Evolutionary conservation across 306 rosid genomes (phyloP).

Genomic region (Fragaria nilgerrensis): DNA sequence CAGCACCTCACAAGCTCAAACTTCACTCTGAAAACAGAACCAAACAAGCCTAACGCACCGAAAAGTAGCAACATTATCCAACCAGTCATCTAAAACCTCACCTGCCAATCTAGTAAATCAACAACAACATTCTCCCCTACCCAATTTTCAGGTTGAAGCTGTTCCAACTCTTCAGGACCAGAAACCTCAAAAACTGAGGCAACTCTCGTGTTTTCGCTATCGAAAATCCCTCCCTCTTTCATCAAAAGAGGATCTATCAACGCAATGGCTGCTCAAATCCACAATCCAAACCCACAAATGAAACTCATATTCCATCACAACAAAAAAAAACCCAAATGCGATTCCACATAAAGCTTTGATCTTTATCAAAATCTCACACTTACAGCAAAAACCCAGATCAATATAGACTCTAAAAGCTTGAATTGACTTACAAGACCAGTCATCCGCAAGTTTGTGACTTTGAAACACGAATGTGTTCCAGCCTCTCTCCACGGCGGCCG

Average conservation of each 20-base stretch:
- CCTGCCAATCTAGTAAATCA: slow-evolving; percentile 94
- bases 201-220: slow-evolving; percentile 45
- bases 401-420: neutral
- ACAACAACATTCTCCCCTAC: slow-evolving; percentile 61
- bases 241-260: slow-evolving; percentile 58
- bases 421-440: slow-evolving; percentile 71
- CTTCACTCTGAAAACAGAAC: neutral
- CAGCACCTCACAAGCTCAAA: neutral
- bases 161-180: slow-evolving; percentile 58
- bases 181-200: slow-evolving; percentile 65
- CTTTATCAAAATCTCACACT: neutral
- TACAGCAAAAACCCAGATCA: neutral
- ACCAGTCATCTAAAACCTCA: slow-evolving; percentile 8
- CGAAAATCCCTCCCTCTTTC: slow-evolving; percentile 60
- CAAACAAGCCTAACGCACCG: neutral
- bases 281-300: slow-evolving; percentile 26
- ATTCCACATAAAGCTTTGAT: neutral
- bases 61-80: neutral
- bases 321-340: neutral
- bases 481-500: slow-evolving; percentile 89
- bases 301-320: slow-evolving; percentile 9
- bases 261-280: slow-evolving; percentile 51
- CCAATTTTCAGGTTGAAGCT: slow-evolving; percentile 48
- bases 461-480: slow-evolving; percentile 77
- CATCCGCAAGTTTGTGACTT: slow-evolving; percentile 51